A percentile compares a stretch with the other conserved stretches of the same genome.
phyloP scores from a whole-genome alignment of 1,284 basidiomycete species.

The Trichosporon sp. region DNA sequence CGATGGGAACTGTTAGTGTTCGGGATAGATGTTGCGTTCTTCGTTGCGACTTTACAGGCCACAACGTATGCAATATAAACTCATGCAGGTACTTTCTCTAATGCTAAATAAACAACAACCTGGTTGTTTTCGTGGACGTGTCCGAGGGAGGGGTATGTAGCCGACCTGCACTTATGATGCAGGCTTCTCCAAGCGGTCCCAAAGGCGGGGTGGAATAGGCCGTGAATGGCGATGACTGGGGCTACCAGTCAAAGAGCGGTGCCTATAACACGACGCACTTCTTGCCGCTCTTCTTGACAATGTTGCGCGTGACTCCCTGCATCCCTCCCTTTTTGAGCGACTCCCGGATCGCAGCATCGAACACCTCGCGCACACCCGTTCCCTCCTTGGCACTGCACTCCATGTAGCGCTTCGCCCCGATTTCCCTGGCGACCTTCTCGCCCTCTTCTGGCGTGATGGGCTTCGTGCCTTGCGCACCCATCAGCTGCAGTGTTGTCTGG shows the following conservation, averaged over 20 bases:
- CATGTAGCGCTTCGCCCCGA: constrained; percentile 84
- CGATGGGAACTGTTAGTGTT: neutral
- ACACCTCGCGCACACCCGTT: constrained; percentile 87
- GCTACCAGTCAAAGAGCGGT: neutral
- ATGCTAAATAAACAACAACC: constrained; percentile 28
- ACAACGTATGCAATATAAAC: constrained; percentile 22
- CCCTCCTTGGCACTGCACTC: constrained; percentile 95
- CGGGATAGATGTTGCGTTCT: too few species aligned
- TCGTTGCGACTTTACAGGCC: neutral
- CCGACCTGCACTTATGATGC: neutral
- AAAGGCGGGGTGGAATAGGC: neutral
- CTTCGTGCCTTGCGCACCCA: constrained; percentile 84
- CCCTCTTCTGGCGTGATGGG: constrained; percentile 83
- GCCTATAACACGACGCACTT: constrained; percentile 74
- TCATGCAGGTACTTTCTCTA: constrained; percentile 26
- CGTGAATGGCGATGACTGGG: neutral
- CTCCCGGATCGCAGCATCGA: constrained; percentile 84
- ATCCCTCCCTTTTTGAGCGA: constrained; percentile 68
- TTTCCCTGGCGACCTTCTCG: constrained; percentile 77
- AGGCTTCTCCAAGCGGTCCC: neutral
- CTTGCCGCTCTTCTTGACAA: constrained; percentile 68
- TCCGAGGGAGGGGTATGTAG: neutral
- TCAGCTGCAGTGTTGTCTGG: constrained; percentile 84
- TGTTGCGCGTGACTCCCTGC: constrained; percentile 67
- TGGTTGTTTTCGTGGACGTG: constrained; percentile 2